phyloP scores from a whole-genome alignment of 768 basidiomycete genomes.

The Boletus sp. region DNA sequence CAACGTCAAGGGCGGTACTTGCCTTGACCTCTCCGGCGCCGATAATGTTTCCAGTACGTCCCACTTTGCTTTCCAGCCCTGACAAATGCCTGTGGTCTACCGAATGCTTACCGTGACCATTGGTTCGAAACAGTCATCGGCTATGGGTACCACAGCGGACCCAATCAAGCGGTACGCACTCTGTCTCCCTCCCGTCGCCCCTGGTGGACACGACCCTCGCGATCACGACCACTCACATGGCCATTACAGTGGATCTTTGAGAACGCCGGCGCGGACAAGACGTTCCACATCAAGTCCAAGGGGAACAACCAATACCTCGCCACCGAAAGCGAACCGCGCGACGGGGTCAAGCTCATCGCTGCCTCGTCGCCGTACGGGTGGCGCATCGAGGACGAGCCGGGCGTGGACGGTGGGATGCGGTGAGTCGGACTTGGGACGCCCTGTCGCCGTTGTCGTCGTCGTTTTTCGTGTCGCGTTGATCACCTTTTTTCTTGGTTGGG shows the following conservation, averaged over 20 bases:
- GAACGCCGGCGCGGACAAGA: slow-evolving; percentile 11
- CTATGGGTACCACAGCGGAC: slow-evolving; percentile 38
- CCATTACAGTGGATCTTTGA: slow-evolving; percentile 45
- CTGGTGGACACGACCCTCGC: too few species aligned
- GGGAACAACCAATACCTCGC: slow-evolving; percentile 41
- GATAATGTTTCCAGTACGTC: slow-evolving; percentile 47
- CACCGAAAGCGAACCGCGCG: slow-evolving; percentile 24
- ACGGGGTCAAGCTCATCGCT: slow-evolving; percentile 44
- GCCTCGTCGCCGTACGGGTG: slow-evolving; percentile 38
- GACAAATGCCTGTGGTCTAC: too few species aligned
- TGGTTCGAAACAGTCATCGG: slow-evolving; percentile 43
- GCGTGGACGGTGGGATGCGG: slow-evolving; percentile 39
- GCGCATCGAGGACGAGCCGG: slow-evolving; percentile 47
- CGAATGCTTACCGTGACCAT: neutral
- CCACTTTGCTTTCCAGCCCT: accelerated
- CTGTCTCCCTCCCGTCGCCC: neutral
- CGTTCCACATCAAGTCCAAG: slow-evolving; percentile 43
- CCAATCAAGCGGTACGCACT: slow-evolving; percentile 47
- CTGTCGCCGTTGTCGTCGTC: too few species aligned
- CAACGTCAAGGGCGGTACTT: slow-evolving; percentile 51
- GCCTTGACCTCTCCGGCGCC: slow-evolving; percentile 51
- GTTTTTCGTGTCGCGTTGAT: neutral
- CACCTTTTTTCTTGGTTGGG: too few species aligned
- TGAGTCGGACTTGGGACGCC: slow-evolving; percentile 28
- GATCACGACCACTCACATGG: too few species aligned